Evolutionary conservation across 768 basidiomycete genomes (phyloP).

Genomic region (Russula olivacea): DNA sequence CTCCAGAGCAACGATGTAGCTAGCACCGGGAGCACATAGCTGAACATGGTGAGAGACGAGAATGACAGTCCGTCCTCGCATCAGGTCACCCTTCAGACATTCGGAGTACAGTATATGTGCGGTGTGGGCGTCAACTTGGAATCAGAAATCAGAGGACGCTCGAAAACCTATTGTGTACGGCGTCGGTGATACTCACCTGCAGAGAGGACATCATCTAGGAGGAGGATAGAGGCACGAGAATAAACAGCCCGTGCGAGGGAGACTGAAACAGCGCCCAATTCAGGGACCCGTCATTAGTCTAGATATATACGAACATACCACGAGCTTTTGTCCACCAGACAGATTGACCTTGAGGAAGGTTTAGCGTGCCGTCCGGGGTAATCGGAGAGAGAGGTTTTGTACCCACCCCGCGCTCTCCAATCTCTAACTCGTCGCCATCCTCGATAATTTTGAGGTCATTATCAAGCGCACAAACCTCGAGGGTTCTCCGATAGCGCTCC

Average conservation of each 20-base stretch:
- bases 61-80: slow-evolving; percentile 74
- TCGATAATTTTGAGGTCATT: slow-evolving; percentile 77
- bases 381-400: background rate
- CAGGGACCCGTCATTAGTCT: background rate
- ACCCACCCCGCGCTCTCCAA: slow-evolving; percentile 75
- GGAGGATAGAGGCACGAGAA: slow-evolving; percentile 72
- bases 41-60: slow-evolving; percentile 94
- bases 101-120: slow-evolving; percentile 76
- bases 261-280: slow-evolving; percentile 35
- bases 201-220: slow-evolving; percentile 77
- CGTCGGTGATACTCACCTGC: slow-evolving; percentile 35
- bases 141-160: background rate
- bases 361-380: background rate
- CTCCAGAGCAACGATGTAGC: slow-evolving; percentile 78
- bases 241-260: slow-evolving; percentile 84
- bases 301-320: slow-evolving; percentile 33
- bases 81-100: slow-evolving; percentile 73
- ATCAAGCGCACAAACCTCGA: slow-evolving; percentile 70
- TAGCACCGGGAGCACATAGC: slow-evolving; percentile 73
- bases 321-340: slow-evolving; percentile 49
- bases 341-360: slow-evolving; percentile 37
- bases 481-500: slow-evolving; percentile 67
- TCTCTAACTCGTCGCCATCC: slow-evolving; percentile 83
- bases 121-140: slow-evolving; percentile 74
- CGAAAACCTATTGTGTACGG: background rate